A percentile compares a stretch with the other conserved stretches of the same genome.
Evolutionary conservation across 2,329 filamentous ascomycete genomes (phyloP).

Genomic region (Aspergillus viridinutans): DNA sequence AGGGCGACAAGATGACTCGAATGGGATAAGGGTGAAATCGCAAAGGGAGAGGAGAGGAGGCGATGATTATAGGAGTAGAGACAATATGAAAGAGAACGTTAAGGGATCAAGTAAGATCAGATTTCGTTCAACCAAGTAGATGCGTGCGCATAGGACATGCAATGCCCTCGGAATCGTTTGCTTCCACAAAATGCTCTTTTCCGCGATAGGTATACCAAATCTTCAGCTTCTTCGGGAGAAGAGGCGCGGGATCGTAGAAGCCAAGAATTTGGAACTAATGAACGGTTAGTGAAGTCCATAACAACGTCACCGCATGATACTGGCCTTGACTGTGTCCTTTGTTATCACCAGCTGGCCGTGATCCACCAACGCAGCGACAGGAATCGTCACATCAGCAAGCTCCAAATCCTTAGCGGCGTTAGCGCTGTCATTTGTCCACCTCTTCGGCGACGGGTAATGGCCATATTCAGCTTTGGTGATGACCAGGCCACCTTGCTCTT

Average conservation of each 20-base stretch:
- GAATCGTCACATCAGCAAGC: slow-evolving; percentile 39
- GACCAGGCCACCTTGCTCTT: slow-evolving; percentile 33
- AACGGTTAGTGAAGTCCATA: slow-evolving; percentile 15
- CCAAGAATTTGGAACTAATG: slow-evolving; percentile 39
- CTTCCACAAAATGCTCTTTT: slow-evolving; percentile 36
- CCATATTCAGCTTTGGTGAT: slow-evolving; percentile 41
- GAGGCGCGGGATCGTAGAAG: slow-evolving; percentile 42
- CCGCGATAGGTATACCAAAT: slow-evolving; percentile 42
- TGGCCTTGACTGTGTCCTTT: slow-evolving; percentile 33
- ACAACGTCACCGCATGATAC: not conserved
- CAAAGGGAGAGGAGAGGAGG: not conserved
- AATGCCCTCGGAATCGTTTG: slow-evolving; percentile 33
- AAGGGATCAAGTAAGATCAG: not conserved
- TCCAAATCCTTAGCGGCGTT: slow-evolving; percentile 20
- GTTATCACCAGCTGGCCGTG: slow-evolving; percentile 38
- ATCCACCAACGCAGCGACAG: slow-evolving; percentile 43
- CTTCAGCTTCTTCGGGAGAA: slow-evolving; percentile 37
- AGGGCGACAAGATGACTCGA: not conserved
- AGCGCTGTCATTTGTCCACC: slow-evolving; percentile 19
- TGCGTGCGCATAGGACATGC: slow-evolving; percentile 39
- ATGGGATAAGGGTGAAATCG: not conserved
- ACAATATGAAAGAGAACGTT: no score
- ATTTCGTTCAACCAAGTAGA: slow-evolving; percentile 12
- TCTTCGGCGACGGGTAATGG: slow-evolving; percentile 25
- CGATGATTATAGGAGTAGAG: not conserved